Evolutionary conservation across 495 filamentous ascomycete genomes (phyloP), one percentile per base, ranked within the genome.

Genomic region (Penicillium waksmanii): DNA sequence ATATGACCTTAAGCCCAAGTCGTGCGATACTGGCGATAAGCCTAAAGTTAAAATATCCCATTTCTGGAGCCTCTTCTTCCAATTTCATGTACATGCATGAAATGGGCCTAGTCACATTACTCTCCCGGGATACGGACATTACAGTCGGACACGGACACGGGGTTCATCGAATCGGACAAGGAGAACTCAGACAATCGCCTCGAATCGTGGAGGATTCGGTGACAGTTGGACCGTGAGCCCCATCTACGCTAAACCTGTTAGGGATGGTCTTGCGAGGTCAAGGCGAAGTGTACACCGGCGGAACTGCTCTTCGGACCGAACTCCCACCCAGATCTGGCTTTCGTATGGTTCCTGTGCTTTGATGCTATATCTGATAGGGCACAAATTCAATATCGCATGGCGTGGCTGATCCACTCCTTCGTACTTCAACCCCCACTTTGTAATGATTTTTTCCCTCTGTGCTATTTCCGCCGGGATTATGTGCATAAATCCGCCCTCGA

Each of bases 181-280:
- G 51, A 25, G 17, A 15, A 51, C 27, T 23, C 23, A 53, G 51
- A 33, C n/a, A 11, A 27, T 27, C 9, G 19, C 21, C 46, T 7
- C 19, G 46, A 27, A 48, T n/a, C 46, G 10, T 48, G 2, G 17
- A 21, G 7, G 5, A 21, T 23, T 47, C 40, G 40, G 40, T 15
- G 11, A 17, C 40, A 23, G 12, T 43, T 6, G 40, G 11, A 43
- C 12, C 40, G n/a, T 17, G 40, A 36, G 56, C 47, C 25, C 52
- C 27, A 36, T 38, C 31, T 17, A 13, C 42, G 51, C 64, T 72
- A 70, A 62, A 69, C 65, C 62, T 36, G 57, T 61, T 68, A 38
- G 46, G 66, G 74, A 47, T 63, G 48, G 53, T 17, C 64, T 72
- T 70, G 69, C 69, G 69, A 74, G 68, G 15, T 11, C 21, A 34